These are phyloP conservation scores for Acacia concinna DNA, from an alignment of 331 rosid species.

Conservation along the genomic window DNA sequence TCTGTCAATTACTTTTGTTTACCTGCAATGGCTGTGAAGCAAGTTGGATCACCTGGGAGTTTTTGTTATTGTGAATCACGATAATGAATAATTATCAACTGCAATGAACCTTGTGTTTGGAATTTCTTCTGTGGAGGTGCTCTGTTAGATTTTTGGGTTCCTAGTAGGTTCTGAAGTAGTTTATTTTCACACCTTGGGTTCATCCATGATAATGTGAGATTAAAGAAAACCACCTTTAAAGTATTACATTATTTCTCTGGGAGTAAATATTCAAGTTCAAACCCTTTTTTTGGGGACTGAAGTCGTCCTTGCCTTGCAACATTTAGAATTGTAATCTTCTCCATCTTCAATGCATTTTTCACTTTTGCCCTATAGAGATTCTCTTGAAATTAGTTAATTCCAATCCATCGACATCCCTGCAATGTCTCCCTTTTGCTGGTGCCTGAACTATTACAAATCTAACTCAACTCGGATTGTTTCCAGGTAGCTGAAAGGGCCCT, in stretches of 20 bases:
- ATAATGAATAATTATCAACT: not conserved
- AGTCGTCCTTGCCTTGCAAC: slow-evolving; percentile 6
- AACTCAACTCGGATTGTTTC: slow-evolving; percentile 31
- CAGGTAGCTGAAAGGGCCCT: slow-evolving; percentile 98
- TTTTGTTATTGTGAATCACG: not conserved
- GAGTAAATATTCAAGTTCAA: not conserved
- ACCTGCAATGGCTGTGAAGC: not conserved
- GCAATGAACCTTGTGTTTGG: slow-evolving; percentile 11
- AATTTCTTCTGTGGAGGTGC: not conserved
- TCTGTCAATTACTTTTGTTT: not conserved
- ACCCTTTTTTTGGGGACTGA: not conserved
- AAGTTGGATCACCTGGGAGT: not conserved
- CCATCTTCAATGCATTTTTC: slow-evolving; percentile 1
- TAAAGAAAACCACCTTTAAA: not conserved
- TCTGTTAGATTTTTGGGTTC: not conserved
- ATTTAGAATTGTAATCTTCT: not conserved
- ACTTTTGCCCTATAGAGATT: not conserved
- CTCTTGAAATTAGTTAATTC: slow-evolving; percentile 5
- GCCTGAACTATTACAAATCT: not conserved
- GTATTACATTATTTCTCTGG: not conserved
- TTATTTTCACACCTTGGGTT: not conserved
- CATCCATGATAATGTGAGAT: not conserved
- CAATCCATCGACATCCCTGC: slow-evolving; percentile 1
- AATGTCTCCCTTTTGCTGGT: not conserved
- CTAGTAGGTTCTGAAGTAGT: slow-evolving; percentile 15